Evolutionary conservation across 306 rosid species (phyloP), one percentile per base, ranked within the genome.

Genomic region (Mimosa bimucronata): DNA sequence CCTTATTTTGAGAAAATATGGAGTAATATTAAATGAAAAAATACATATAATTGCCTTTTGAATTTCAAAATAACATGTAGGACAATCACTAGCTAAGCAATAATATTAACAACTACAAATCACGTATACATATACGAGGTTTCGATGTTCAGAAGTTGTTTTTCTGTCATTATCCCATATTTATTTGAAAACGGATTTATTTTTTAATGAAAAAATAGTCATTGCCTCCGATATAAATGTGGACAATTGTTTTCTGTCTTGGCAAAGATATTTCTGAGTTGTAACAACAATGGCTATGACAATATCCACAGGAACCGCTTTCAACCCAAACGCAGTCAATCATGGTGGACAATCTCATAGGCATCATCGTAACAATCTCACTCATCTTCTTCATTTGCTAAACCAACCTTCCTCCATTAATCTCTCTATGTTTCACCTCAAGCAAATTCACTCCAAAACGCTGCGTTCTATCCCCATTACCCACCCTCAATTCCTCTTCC

Each of bases 401-500:
- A 88, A 71, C 58, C 15, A 89, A 42, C 62, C 88, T 9, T 79
- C 76, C 2, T 7, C 57, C 50, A 82, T 89, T 6, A 7, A 48
- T 61, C 81, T 90, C 79, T 65, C 92, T n/a, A n/a, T n/a, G n/a
- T n/a, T n/a, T 44, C 85, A 77, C 10, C 87, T 94, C 73, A 89
- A 89, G 76, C 97, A 91, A 81, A 88, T 94, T 7, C 98, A 92
- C 67, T 94, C 94, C n/a, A 94, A 84, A 61, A 77, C 85, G 29
- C 81, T 94, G 41, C 98, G 98, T 26, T 78, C 90, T 64, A 76
- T 81, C 16, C 71, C 88, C 15, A 28, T 81, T 81, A 40, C 57
- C 71, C 78, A 83, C 64, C 87, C 93, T 8, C 85, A 84, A 34
- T 26, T 86, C 40, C 84, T 83, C 74, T 88, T 87, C 77, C 88